A percentile compares a stretch with the other conserved stretches of the same genome.
Conservation (phyloP, 306 rosid species). For the Vachellia collinsii region DNA sequence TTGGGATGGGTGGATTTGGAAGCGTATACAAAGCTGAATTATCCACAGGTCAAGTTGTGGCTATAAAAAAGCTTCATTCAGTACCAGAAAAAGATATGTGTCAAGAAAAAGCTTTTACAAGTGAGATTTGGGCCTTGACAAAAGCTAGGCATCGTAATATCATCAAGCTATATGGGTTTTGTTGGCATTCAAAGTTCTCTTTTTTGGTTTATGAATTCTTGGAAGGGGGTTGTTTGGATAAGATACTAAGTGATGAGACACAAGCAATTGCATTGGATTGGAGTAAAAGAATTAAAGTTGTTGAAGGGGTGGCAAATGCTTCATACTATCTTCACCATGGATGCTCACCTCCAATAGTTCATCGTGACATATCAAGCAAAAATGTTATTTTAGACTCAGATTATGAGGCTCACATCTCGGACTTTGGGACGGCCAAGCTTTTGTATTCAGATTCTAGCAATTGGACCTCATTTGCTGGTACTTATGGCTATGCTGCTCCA, state of each 20-base stretch:
- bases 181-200: not conserved
- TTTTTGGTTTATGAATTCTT: not conserved
- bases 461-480: constrained; percentile 20
- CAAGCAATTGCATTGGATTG: constrained; percentile 24
- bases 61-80: not conserved
- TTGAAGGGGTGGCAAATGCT: not conserved
- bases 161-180: not conserved
- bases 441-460: not conserved
- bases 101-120: not conserved
- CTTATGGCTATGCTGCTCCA: constrained; percentile 15
- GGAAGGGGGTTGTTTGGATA: constrained; percentile 15
- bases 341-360: not conserved
- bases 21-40: not conserved
- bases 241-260: constrained; percentile 19
- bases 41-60: not conserved
- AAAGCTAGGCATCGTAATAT: too few species aligned
- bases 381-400: constrained; percentile 21
- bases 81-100: not conserved
- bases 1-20: too few species aligned
- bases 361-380: constrained; percentile 27
- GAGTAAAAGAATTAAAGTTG: not conserved
- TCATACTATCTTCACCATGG: constrained; percentile 23
- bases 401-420: constrained; percentile 21
- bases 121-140: too few species aligned
- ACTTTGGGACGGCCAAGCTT: constrained; percentile 14